Base-by-base conservation (phyloP, 257 asterid species). In the Craterostigma plantagineum region DNA sequence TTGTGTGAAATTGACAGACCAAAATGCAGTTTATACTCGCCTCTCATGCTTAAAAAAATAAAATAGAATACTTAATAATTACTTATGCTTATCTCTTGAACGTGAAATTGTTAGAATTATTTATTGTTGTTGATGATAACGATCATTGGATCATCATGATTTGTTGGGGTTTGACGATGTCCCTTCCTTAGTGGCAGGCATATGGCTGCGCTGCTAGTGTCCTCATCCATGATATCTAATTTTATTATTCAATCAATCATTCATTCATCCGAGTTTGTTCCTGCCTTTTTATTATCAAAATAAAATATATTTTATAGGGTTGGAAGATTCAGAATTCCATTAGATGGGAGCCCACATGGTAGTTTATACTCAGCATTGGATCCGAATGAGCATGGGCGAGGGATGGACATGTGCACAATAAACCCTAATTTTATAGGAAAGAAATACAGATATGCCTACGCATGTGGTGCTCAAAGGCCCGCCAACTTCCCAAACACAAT, bases 381-480 rank as follows among this genome's bases (percentile, higher is more conserved):
- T 36, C 95, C 98, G 49, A 58, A 75, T 45, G 94, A 90, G 39
- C 98, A 90, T 65, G 95, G 98, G 0, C 68, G 30, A 61, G 98
- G 95, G 7, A 55, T 90, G 80, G 98, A 90, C 45, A 90, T 90
- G 98, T 79, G 98, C 62, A 83, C 80, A 71, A 68, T 90, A n/a
- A 90, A 90, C 38, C 95, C 91, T 45, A 18, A 33, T 36, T 75
- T 56, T 52, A 46, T 75, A 36, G 98, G 98, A 3, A 74, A 75
- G 60, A 74, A 51, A n/a, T 79, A 90, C 14, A 70, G 94, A 72
- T 90, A 76, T 55, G 83, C 94, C 46, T 83, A 77, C 60, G 95
- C 98, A 8, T 83, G 94, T 63, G 98, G 98, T 33, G 95, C 98
- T 49, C 54, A 67, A 14, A 70, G 98, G 51, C 98, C 95, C 12